A percentile compares a stretch with the other conserved stretches of the same genome.
Evolutionary conservation across 257 asterid genomes (phyloP).

Genomic region (Ligustrum vulgare): DNA sequence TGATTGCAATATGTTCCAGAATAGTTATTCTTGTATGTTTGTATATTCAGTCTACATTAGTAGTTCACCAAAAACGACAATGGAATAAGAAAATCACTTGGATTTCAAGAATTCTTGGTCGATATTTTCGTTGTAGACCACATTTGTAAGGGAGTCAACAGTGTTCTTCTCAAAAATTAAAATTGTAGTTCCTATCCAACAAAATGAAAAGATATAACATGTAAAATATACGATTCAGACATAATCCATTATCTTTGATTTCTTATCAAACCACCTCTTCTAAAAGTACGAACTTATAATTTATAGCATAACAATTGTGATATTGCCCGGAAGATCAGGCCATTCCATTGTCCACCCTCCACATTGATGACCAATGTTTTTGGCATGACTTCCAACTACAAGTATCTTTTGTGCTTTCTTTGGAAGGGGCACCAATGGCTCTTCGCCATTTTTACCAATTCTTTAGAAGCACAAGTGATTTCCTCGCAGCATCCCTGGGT

Average conservation of each 20-base stretch:
- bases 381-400: constrained; percentile 59
- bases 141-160: constrained; percentile 35
- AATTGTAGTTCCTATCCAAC: constrained; percentile 43
- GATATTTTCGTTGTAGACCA: constrained; percentile 38
- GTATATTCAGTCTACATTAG: too few relatives aligned
- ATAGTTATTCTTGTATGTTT: too few relatives aligned
- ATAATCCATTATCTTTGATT: too few relatives aligned
- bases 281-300: background rate
- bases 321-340: constrained; percentile 43
- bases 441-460: constrained; percentile 29
- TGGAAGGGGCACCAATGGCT: constrained; percentile 56
- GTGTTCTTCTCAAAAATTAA: constrained; percentile 36
- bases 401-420: constrained; percentile 39
- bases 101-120: constrained; percentile 26
- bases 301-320: constrained; percentile 37
- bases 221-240: too few relatives aligned
- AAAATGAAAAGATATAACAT: background rate
- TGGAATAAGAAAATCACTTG: constrained; percentile 33
- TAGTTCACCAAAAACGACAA: constrained; percentile 49
- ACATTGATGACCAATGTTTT: constrained; percentile 60
- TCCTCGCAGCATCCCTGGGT: constrained; percentile 46
- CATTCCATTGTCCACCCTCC: constrained; percentile 78
- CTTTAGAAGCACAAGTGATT: constrained; percentile 44
- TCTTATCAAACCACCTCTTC: background rate
- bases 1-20: too few relatives aligned